These are phyloP conservation scores for Eutypella sp. DNA, from an alignment of 2,329 filamentous ascomycete genomes.

Conservation along the genomic window DNA sequence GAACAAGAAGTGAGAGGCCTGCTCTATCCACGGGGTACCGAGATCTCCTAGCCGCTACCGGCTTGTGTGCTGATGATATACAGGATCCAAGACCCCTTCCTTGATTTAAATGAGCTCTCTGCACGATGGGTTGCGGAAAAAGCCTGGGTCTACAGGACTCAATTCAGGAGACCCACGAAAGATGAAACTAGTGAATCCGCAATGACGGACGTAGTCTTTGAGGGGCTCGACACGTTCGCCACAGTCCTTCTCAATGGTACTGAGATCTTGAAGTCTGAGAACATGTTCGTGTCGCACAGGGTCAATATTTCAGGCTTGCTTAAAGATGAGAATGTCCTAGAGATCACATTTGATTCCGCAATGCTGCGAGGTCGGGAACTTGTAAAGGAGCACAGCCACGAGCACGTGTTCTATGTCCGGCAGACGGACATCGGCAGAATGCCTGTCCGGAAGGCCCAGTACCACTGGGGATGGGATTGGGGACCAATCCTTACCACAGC, in stretches of 20 bases:
- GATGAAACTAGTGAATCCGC: conserved; percentile 10
- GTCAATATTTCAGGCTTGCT: conserved; percentile 44
- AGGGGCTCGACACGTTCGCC: conserved; percentile 61
- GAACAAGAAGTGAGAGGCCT: conserved; percentile 25
- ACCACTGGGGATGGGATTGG: conserved; percentile 71
- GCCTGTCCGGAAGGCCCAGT: conserved; percentile 61
- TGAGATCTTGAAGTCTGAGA: conserved; percentile 50
- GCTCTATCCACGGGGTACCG: not conserved
- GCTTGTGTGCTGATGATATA: not conserved
- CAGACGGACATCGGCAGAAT: conserved; percentile 40
- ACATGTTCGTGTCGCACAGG: conserved; percentile 60
- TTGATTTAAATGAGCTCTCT: conserved; percentile 56
- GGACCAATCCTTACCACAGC: conserved; percentile 58
- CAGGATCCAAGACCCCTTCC: conserved; percentile 51
- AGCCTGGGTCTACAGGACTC: conserved; percentile 52
- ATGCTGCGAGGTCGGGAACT: conserved; percentile 47
- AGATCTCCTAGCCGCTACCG: not conserved
- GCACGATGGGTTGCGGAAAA: conserved; percentile 60
- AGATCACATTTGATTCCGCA: conserved; percentile 54
- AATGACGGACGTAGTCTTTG: conserved; percentile 49
- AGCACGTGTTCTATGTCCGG: conserved; percentile 50
- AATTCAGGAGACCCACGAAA: conserved; percentile 22
- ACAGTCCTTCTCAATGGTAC: conserved; percentile 51
- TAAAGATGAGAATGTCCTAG: conserved; percentile 39
- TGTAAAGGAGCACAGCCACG: conserved; percentile 44